A percentile compares a stretch with the other conserved stretches of the same genome.
These are phyloP conservation scores for Kluyveromyces sp. DNA, from an alignment of 1,139 yeast genomes.

Conservation along the genomic window DNA sequence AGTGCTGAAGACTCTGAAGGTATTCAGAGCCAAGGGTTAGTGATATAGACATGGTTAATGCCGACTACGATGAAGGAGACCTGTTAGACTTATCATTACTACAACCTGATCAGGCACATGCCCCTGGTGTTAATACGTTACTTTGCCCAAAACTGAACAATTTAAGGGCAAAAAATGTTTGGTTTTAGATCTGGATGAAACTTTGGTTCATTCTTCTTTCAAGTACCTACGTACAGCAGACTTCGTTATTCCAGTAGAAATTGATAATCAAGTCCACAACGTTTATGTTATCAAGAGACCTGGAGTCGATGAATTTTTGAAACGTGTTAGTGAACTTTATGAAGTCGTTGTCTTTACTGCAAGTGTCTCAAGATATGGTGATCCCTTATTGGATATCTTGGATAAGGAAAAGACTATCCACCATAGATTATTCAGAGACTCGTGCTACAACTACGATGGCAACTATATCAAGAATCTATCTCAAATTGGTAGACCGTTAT, in stretches of 20 bases:
- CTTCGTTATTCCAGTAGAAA: conserved; percentile 87
- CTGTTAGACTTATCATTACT: conserved; percentile 49
- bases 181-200: conserved; percentile 88
- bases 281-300: conserved; percentile 96
- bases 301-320: conserved; percentile 90
- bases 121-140: conserved; percentile 58
- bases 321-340: conserved; percentile 71
- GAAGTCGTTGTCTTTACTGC: conserved; percentile 98
- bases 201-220: conserved; percentile 91
- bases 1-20: conserved; percentile 11
- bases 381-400: conserved; percentile 82
- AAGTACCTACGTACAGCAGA: conserved; percentile 88
- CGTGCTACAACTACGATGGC: conserved; percentile 75
- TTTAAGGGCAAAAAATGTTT: conserved; percentile 67
- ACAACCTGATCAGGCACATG: conserved; percentile 61
- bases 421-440: conserved; percentile 87
- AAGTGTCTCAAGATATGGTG: conserved; percentile 90
- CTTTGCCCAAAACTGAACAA: conserved; percentile 39
- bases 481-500: conserved; percentile 86
- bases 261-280: conserved; percentile 84
- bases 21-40: conserved; percentile 6
- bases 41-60: conserved; percentile 18
- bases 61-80: conserved; percentile 19
- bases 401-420: conserved; percentile 63
- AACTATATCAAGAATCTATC: conserved; percentile 89